Evolutionary conservation across 192 early-diverging fungal species (phyloP).

Genomic region (Kickxella alabastrina): DNA sequence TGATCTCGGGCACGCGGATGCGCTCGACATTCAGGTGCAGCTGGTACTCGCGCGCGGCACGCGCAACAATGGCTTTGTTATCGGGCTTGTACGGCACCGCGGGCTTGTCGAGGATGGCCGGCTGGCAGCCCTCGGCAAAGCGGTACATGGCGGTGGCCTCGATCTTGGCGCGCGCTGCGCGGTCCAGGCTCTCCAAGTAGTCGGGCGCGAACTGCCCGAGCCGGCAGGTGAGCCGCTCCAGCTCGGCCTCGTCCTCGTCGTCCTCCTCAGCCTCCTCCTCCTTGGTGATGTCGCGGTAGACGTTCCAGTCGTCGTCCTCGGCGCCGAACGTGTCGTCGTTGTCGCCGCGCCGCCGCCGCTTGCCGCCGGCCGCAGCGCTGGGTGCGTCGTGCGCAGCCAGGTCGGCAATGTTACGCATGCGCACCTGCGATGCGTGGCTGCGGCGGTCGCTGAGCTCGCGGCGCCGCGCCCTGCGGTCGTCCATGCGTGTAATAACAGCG

Average conservation of each 20-base stretch:
- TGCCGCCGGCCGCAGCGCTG: slow-evolving; percentile 5
- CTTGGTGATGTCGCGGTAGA: slow-evolving; percentile 88
- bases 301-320: slow-evolving; percentile 88
- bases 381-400: slow-evolving; percentile 58
- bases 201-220: slow-evolving; percentile 70
- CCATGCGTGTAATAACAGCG: slow-evolving; percentile 65
- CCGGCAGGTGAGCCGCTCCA: slow-evolving; percentile 68
- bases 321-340: slow-evolving; percentile 89
- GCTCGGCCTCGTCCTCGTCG: slow-evolving; percentile 64
- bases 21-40: slow-evolving; percentile 90
- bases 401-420: slow-evolving; percentile 83
- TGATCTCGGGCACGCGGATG: slow-evolving; percentile 78
- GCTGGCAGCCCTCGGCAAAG: slow-evolving; percentile 59
- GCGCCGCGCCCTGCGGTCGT: slow-evolving; percentile 62
- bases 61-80: slow-evolving; percentile 40
- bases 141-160: slow-evolving; percentile 71
- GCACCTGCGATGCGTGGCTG: slow-evolving; percentile 77
- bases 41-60: slow-evolving; percentile 64
- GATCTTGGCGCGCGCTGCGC: slow-evolving; percentile 59
- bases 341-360: slow-evolving; percentile 47
- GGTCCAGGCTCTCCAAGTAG: slow-evolving; percentile 70
- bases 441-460: slow-evolving; percentile 80
- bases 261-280: slow-evolving; percentile 78
- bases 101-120: slow-evolving; percentile 56
- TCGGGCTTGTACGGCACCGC: slow-evolving; percentile 44